Conservation (phyloP, 495 filamentous ascomycete species). For the Penicillium turbatum region DNA sequence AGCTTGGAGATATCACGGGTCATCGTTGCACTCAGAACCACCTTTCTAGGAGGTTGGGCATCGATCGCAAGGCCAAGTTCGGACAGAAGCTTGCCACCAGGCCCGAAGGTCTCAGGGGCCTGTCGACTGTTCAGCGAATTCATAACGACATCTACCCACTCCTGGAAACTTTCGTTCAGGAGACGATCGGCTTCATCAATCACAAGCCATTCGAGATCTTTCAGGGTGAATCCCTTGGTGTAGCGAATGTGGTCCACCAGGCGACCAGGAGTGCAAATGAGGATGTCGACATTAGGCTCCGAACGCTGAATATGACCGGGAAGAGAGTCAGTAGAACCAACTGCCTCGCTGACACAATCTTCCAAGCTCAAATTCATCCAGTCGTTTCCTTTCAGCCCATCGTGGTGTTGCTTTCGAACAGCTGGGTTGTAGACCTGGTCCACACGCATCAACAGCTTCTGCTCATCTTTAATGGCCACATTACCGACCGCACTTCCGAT, state of each 20-base stretch:
- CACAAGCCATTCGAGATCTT: slow-evolving; percentile 76
- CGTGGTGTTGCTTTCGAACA: slow-evolving; percentile 39
- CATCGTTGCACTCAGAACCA: slow-evolving; percentile 91
- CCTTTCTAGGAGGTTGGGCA: slow-evolving; percentile 55
- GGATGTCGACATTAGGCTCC: slow-evolving; percentile 73
- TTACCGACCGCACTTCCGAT: slow-evolving; percentile 80
- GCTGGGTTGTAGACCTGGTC: slow-evolving; percentile 59
- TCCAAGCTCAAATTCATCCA: slow-evolving; percentile 47
- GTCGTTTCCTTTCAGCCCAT: slow-evolving; percentile 39
- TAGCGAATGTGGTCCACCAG: slow-evolving; percentile 85
- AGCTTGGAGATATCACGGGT: slow-evolving; percentile 80
- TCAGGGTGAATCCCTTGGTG: slow-evolving; percentile 73
- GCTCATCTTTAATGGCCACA: slow-evolving; percentile 70
- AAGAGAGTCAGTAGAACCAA: slow-evolving; percentile 38
- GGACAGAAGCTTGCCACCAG: slow-evolving; percentile 36
- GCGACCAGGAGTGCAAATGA: slow-evolving; percentile 89
- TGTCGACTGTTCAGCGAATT: slow-evolving; percentile 52
- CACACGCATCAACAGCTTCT: slow-evolving; percentile 56
- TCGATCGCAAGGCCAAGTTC: slow-evolving; percentile 35
- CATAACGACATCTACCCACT: slow-evolving; percentile 78
- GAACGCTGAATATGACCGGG: slow-evolving; percentile 60
- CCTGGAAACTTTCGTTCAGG: slow-evolving; percentile 86
- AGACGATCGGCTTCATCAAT: slow-evolving; percentile 94
- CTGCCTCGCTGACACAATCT: slow-evolving; percentile 39
- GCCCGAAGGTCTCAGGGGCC: slow-evolving; percentile 47